A percentile compares a stretch with the other conserved stretches of the same genome.
Evolutionary conservation across 2,329 filamentous ascomycete genomes (phyloP).

Genomic region (Pyrenochaeta sp.): DNA sequence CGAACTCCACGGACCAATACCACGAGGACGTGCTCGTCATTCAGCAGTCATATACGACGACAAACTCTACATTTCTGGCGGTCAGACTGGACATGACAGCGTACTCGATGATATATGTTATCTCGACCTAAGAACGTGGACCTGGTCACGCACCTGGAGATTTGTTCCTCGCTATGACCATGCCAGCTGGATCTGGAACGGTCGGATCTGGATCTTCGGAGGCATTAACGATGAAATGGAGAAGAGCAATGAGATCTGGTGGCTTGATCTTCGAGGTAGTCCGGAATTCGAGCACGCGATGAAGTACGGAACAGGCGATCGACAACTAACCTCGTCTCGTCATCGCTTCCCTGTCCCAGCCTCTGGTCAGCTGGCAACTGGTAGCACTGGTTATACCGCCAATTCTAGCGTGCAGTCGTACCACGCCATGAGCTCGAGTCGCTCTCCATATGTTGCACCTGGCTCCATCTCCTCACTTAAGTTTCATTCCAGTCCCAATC

Average conservation of each 20-base stretch:
- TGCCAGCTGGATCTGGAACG: slow-evolving; percentile 90
- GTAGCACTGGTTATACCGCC: slow-evolving; percentile 70
- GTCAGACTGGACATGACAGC: slow-evolving; percentile 92
- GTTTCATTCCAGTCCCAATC: slow-evolving; percentile 84
- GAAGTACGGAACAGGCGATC: slow-evolving; percentile 61
- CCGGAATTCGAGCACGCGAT: slow-evolving; percentile 81
- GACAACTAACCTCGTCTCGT: slow-evolving; percentile 40
- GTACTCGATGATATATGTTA: slow-evolving; percentile 97
- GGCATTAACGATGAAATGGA: slow-evolving; percentile 97
- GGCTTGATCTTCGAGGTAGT: slow-evolving; percentile 91
- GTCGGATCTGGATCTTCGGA: slow-evolving; percentile 95
- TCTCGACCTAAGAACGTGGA: slow-evolving; percentile 94
- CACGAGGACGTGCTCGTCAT: slow-evolving; percentile 89
- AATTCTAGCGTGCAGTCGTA: slow-evolving; percentile 70
- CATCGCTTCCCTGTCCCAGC: slow-evolving; percentile 38
- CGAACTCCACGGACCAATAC: slow-evolving; percentile 81
- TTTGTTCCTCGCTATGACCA: slow-evolving; percentile 97
- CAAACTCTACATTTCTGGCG: slow-evolving; percentile 93
- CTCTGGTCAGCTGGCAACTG: slow-evolving; percentile 45
- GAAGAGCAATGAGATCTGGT: slow-evolving; percentile 94
- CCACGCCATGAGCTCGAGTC: slow-evolving; percentile 51
- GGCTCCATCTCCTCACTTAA: slow-evolving; percentile 89
- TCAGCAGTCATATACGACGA: slow-evolving; percentile 95
- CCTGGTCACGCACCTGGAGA: slow-evolving; percentile 94
- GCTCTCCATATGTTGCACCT: slow-evolving; percentile 66